Percentiles rank a stretch among this genome's conserved stretches.
phyloP scores from a whole-genome alignment of 176 grass and related monocot species.

The Triticum turgidum region DNA sequence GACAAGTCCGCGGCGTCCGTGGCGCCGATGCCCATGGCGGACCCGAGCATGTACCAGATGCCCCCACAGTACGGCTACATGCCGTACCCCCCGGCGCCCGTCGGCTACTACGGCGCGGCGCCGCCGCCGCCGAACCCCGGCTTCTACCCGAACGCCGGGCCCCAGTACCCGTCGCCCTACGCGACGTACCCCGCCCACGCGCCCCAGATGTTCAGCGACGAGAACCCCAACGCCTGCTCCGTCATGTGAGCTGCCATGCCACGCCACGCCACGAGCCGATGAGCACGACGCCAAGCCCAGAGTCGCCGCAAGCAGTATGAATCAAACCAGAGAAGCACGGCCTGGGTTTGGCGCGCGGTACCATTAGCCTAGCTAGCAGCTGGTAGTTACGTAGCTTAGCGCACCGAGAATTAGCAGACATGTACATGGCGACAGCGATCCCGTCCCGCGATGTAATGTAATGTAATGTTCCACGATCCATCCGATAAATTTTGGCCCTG shows the following conservation, averaged over 20 bases:
- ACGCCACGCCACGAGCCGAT: not conserved
- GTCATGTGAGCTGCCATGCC: constrained; percentile 50
- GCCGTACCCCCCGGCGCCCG: not conserved
- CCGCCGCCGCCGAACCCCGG: not conserved
- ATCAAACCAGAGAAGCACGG: constrained; percentile 5
- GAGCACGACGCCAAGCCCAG: not conserved
- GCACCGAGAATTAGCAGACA: constrained; percentile 12
- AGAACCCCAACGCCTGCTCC: constrained; percentile 95
- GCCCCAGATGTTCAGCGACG: constrained; percentile 96
- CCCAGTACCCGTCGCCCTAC: constrained; percentile 30
- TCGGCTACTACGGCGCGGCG: constrained; percentile 25
- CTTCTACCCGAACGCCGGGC: constrained; percentile 52
- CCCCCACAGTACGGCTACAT: constrained; percentile 36
- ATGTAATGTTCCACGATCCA: constrained; percentile 11
- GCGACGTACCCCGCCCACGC: constrained; percentile 47
- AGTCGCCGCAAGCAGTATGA: not conserved
- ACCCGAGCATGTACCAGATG: constrained; percentile 55
- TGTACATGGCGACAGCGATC: constrained; percentile 32
- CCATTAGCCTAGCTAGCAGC: not conserved
- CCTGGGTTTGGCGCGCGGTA: not conserved
- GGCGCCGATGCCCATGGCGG: constrained; percentile 14
- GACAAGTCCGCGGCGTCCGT: constrained; percentile 41
- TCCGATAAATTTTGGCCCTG: constrained; percentile 32
- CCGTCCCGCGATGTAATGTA: not conserved
- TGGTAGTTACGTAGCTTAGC: not conserved